Evolutionary conservation across 441 rosid genomes (phyloP), one percentile per base, ranked within the genome.

Genomic region (Dalechampia spathulata): DNA sequence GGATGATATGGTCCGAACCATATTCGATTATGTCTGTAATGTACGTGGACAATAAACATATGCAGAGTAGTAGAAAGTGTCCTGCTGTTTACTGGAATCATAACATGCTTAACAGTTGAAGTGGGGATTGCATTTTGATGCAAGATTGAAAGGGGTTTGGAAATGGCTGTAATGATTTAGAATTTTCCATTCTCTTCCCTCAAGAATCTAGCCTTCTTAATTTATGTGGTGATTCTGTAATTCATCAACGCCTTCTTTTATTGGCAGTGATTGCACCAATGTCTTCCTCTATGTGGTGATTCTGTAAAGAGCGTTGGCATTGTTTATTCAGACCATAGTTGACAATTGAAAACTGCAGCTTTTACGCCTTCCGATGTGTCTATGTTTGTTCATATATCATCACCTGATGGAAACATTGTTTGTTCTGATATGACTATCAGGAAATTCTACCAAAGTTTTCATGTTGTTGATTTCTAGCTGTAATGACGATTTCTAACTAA

Each of bases 21-120:
- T 14, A 42, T 51, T 60, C 40, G 49, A 54, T 57, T 61, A 56
- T 46, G 22, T 43, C 38, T 66, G 74, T 73, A 69, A 61, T 61
- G 59, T 72, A 67, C 22, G 57, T 70, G 59, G 63, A 68, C 72
- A 55, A 73, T 55, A 61, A 60, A 63, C 41, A 32, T 57, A 25
- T 66, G 60, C 61, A 52, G 66, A 52, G 66, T 4, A 58, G 40
- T 70, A 63, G 72, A 55, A 58, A 60, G 7, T 37, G 28, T 52
- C 41, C 22, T 32, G 59, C 22, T 32, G 59, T 57, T 66, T 58
- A 44, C 49, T 43, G 39, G 50, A 41, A 32, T 20, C 52, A 55
- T 61, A 71, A 47, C 49, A 40, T 55, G 56, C 48, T 46, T n/a
- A 37, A 64, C 63, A 41, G 65, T 54, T 58, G 63, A 49, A 45